These are phyloP conservation scores for Paspalum vaginatum DNA, from an alignment of 176 grass and related monocot genomes.

Conservation along the genomic window DNA sequence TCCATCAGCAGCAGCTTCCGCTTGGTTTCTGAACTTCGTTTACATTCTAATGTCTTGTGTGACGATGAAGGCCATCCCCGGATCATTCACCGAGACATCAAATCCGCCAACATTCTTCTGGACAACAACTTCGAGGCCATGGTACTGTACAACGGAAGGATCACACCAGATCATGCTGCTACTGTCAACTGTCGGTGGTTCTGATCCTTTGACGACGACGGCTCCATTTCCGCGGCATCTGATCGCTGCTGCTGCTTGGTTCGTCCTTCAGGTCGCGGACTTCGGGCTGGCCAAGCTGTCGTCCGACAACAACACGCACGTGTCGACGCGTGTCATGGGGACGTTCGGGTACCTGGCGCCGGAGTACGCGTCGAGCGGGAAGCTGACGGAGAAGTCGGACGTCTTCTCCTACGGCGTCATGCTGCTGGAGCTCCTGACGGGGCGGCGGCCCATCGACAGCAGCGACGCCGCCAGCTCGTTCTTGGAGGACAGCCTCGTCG, in stretches of 20 bases:
- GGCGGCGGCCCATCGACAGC: slow-evolving; percentile 54
- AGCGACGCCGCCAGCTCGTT: slow-evolving; percentile 17
- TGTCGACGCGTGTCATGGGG: slow-evolving; percentile 76
- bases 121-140: slow-evolving; percentile 76
- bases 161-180: too few relatives aligned
- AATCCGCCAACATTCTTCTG: slow-evolving; percentile 72
- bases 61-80: slow-evolving; percentile 61
- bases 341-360: slow-evolving; percentile 82
- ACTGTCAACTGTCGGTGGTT: too few relatives aligned
- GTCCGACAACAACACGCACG: slow-evolving; percentile 60
- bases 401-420: slow-evolving; percentile 73
- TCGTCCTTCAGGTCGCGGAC: slow-evolving; percentile 59
- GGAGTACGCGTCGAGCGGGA: slow-evolving; percentile 78
- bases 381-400: slow-evolving; percentile 78
- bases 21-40: not conserved
- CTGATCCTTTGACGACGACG: too few relatives aligned
- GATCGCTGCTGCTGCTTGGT: not conserved
- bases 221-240: not conserved
- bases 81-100: slow-evolving; percentile 87
- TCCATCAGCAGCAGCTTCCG: too few relatives aligned
- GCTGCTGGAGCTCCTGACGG: slow-evolving; percentile 75
- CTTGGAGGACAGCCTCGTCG: slow-evolving; percentile 67
- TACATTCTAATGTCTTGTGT: not conserved
- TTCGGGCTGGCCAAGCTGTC: slow-evolving; percentile 81
- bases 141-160: slow-evolving; percentile 36